Percentiles rank a stretch among this genome's conserved stretches.
These are phyloP conservation scores for Mycena olivaceomarginata DNA, from an alignment of 768 basidiomycete genomes.

Conservation along the genomic window DNA sequence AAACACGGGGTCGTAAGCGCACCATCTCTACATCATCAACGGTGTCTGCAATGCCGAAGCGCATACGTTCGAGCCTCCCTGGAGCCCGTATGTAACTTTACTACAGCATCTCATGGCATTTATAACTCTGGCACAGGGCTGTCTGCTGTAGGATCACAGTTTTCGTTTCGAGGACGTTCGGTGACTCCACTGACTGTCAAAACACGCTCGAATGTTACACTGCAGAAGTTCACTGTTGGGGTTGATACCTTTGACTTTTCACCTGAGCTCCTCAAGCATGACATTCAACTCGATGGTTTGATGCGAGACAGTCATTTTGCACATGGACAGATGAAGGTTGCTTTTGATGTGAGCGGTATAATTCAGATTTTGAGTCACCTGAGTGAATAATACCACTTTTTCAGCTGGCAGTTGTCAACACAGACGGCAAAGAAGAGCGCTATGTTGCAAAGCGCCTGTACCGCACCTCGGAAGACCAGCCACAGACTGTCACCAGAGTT, in stretches of 20 bases:
- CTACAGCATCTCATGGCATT: not conserved
- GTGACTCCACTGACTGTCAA: not conserved
- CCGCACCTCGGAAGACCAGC: constrained; percentile 3
- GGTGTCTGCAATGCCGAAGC: not conserved
- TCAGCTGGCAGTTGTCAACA: not conserved
- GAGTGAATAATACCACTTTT: not conserved
- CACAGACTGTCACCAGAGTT: not conserved
- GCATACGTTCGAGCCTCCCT: not conserved
- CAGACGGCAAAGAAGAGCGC: constrained; percentile 2
- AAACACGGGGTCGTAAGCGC: not conserved
- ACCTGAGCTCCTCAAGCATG: not conserved
- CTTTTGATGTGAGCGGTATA: not conserved
- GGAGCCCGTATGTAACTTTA: not conserved
- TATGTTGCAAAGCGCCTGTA: constrained; percentile 14
- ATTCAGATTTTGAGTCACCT: not conserved
- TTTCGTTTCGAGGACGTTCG: not conserved
- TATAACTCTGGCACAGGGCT: constrained; percentile 1
- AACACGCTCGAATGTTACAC: constrained; percentile 1
- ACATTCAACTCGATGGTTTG: not conserved
- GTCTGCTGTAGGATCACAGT: constrained; percentile 6
- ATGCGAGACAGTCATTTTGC: constrained; percentile 9
- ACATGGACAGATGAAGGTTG: constrained; percentile 6
- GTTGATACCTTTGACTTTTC: constrained; percentile 5
- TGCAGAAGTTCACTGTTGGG: constrained; percentile 3
- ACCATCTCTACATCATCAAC: not conserved